Conservation (phyloP, 2,329 filamentous ascomycete species). For the Bretziella fagacearum region DNA sequence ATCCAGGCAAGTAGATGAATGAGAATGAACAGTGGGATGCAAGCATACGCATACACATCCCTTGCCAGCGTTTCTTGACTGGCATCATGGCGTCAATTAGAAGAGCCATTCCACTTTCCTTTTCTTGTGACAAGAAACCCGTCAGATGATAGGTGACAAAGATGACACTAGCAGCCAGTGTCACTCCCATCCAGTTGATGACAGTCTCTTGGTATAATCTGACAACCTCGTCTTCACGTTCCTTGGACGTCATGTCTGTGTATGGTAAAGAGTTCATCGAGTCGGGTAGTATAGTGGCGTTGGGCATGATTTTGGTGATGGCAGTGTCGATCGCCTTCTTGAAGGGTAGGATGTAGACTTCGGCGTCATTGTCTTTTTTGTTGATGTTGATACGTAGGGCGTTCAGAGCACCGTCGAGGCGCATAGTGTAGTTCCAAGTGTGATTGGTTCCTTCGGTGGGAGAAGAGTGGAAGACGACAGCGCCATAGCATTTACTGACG, state of each 20-base stretch:
- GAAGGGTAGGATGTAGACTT: constrained; percentile 64
- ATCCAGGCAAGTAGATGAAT: constrained; percentile 62
- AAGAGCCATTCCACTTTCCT: constrained; percentile 75
- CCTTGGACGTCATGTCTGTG: constrained; percentile 50
- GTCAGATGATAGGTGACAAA: constrained; percentile 77
- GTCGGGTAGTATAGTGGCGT: constrained; percentile 23
- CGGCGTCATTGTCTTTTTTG: constrained; percentile 50
- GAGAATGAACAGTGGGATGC: constrained; percentile 70
- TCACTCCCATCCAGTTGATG: constrained; percentile 59
- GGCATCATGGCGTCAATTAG: constrained; percentile 87
- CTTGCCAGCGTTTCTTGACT: constrained; percentile 54
- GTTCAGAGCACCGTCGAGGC: constrained; percentile 52
- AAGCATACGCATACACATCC: constrained; percentile 59
- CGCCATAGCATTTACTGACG: constrained; percentile 55
- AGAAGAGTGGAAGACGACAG: constrained; percentile 58
- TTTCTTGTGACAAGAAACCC: constrained; percentile 68
- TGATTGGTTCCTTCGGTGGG: constrained; percentile 49
- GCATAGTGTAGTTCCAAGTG: constrained; percentile 74
- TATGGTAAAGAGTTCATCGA: constrained; percentile 55
- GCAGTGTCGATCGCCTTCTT: constrained; percentile 61
- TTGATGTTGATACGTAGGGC: constrained; percentile 46
- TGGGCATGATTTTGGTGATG: constrained; percentile 39
- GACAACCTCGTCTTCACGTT: constrained; percentile 50
- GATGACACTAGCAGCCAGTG: constrained; percentile 63
- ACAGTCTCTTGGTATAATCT: constrained; percentile 49